Percentiles rank a stretch among this genome's conserved stretches.
These are phyloP conservation scores for Avena sativa DNA, from an alignment of 176 grass and related monocot species.

Conservation along the genomic window DNA sequence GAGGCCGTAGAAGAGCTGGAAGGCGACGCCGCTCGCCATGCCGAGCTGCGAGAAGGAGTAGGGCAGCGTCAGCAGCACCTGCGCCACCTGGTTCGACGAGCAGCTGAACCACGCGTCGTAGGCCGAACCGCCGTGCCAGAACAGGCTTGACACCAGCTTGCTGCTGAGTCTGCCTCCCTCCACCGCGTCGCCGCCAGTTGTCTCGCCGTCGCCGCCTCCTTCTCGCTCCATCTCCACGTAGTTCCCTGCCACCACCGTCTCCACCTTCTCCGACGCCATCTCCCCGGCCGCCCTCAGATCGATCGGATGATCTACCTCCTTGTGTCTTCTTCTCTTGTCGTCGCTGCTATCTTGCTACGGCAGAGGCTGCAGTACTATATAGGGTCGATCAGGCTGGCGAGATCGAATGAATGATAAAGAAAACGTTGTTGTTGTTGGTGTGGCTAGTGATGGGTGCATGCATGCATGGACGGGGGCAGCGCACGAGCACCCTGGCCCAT, in stretches of 20 bases:
- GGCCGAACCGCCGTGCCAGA: constrained; percentile 88
- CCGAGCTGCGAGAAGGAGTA: constrained; percentile 99
- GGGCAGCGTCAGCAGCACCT: constrained; percentile 97
- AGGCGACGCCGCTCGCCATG: constrained; percentile 70
- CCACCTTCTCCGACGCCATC: constrained; percentile 97
- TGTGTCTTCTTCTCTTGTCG: not conserved
- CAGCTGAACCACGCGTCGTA: constrained; percentile 99
- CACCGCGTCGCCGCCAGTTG: not conserved
- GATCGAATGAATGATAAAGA: constrained; percentile 41
- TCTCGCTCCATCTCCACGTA: constrained; percentile 93
- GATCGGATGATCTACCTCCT: not conserved
- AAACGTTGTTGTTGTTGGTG: constrained; percentile 18
- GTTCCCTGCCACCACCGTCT: constrained; percentile 94
- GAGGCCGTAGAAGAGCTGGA: constrained; percentile 90
- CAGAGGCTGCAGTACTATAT: constrained; percentile 14
- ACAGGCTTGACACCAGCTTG: constrained; percentile 59
- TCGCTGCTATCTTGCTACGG: not conserved
- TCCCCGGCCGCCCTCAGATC: not conserved
- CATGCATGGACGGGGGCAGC: constrained; percentile 54
- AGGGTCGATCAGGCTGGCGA: constrained; percentile 36
- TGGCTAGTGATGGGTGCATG: constrained; percentile 42
- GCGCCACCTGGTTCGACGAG: constrained; percentile 97
- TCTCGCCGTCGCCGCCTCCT: not conserved
- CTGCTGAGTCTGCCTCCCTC: not conserved
- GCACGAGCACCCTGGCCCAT: constrained; percentile 79